Conservation (phyloP, 768 basidiomycete species). For the Dacryopinax spathularia region DNA sequence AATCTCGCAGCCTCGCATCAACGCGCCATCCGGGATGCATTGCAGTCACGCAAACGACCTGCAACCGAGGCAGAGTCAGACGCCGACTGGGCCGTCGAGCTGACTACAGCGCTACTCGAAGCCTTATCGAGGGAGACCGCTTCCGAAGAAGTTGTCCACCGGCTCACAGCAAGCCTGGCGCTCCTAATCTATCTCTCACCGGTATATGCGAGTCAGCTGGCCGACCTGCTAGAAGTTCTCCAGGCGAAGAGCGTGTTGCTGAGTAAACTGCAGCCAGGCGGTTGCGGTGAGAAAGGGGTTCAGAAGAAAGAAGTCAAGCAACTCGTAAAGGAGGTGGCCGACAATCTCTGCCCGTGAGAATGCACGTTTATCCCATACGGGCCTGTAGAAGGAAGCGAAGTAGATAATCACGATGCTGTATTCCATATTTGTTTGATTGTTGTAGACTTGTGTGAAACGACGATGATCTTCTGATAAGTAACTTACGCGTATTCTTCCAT, state of each 20-base stretch:
- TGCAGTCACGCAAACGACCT: not conserved
- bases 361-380: no score
- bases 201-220: conserved; percentile 39
- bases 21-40: conserved; percentile 36
- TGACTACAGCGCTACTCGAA: conserved; percentile 70
- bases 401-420: no score
- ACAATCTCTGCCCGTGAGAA: not conserved
- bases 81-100: conserved; percentile 76
- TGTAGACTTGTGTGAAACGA: not conserved
- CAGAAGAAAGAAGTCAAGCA: conserved; percentile 52
- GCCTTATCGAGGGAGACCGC: conserved; percentile 54
- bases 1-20: conserved; percentile 58
- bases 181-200: conserved; percentile 66
- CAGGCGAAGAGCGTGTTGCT: conserved; percentile 42
- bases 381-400: not conserved
- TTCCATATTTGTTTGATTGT: not conserved
- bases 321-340: conserved; percentile 40
- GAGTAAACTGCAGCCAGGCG: conserved; percentile 42
- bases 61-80: conserved; percentile 24
- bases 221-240: conserved; percentile 54
- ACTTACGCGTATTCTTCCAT: not conserved
- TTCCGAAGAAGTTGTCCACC: conserved; percentile 77
- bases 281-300: conserved; percentile 37
- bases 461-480: not conserved
- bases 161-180: conserved; percentile 63